Evolutionary conservation across 192 early-diverging fungal species (phyloP), one percentile per base, ranked within the genome.

Genomic region (Chytriomyces hyalinus): DNA sequence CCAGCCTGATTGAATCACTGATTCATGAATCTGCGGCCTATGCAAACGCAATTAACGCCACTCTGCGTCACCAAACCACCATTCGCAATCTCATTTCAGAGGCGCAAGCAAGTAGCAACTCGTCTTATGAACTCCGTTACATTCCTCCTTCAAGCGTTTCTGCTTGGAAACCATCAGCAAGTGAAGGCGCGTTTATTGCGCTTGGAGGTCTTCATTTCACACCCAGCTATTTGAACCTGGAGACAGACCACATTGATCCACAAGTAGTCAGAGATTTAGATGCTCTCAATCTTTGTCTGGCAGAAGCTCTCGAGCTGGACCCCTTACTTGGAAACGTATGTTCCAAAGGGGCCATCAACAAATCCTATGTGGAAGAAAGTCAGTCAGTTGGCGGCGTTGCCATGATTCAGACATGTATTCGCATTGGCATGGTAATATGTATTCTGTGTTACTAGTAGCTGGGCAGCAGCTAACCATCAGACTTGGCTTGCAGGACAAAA

Each of bases 191-290:
- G 17, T 67, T 43, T 43, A 48, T 71, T 24, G 69, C 49, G 6
- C 50, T 71, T 17, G 69, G 69, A 10, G 69, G 69, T 3, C 8
- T 71, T 50, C 69, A 71, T 17, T 71, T 71, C 36, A 59, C 69
- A 28, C 69, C 69, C 17, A 57, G 15, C 9, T 71, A 71, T 26
- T 45, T 71, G 9, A 45, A 71, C 20, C 24, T 71, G 15, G 48
- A 57, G 17, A 51, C 57, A 3, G 69, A 71, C 8, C 28, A 20
- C 2, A 26, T 71, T 26, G 69, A 71, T 60, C 17, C 48, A 8
- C 22, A 20, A 13, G 69, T 71, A 13, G 69, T 71, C 49, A 51
- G 44, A 15, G 69, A 71, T 43, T 26, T 71, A 10, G 69, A 71
- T 43, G 69, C 69, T 5, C 48, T 71, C 17, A 71, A 71, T 15